A percentile compares a stretch with the other conserved stretches of the same genome.
Evolutionary conservation across 2,329 filamentous ascomycete genomes (phyloP).

Genomic region (Eutypa lata): DNA sequence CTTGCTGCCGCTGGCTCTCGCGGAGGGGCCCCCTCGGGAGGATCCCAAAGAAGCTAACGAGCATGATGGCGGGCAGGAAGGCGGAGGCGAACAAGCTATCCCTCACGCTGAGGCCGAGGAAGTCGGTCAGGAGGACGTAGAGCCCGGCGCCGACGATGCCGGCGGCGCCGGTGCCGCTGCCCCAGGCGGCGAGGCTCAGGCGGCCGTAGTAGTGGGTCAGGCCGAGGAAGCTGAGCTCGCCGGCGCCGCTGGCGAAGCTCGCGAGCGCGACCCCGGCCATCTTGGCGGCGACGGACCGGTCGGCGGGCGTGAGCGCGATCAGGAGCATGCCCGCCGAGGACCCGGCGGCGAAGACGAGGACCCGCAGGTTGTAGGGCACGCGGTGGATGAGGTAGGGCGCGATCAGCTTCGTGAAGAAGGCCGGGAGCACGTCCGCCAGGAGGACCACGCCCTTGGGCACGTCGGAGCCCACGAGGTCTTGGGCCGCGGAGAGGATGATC

Average conservation of each 20-base stretch:
- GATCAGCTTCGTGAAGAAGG: conserved; percentile 81
- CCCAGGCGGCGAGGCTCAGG: conserved; percentile 86
- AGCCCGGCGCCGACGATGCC: conserved; percentile 82
- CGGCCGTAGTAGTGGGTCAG: conserved; percentile 91
- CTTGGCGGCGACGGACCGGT: conserved; percentile 66
- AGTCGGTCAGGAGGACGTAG: conserved; percentile 83
- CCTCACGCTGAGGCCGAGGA: conserved; percentile 70
- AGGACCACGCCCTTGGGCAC: conserved; percentile 91
- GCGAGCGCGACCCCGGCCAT: conserved; percentile 81
- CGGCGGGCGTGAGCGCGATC: conserved; percentile 72
- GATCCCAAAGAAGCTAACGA: conserved; percentile 80
- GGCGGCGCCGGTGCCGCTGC: conserved; percentile 85
- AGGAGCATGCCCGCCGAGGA: conserved; percentile 87
- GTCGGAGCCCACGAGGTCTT: conserved; percentile 84
- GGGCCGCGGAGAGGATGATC: conserved; percentile 89
- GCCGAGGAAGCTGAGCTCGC: conserved; percentile 87
- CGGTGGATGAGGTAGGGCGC: conserved; percentile 92
- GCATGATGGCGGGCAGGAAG: conserved; percentile 76
- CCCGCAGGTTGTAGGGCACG: conserved; percentile 74
- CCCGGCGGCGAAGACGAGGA: conserved; percentile 69
- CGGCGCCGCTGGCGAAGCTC: conserved; percentile 79
- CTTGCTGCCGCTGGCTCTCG: conserved; percentile 30
- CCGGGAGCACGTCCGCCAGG: conserved; percentile 87
- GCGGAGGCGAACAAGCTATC: conserved; percentile 75
- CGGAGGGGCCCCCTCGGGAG: conserved; percentile 67